A percentile compares a stretch with the other conserved stretches of the same genome.
phyloP scores from a whole-genome alignment of 1,139 yeast genomes.

The Nakaseomyces bracarensis region DNA sequence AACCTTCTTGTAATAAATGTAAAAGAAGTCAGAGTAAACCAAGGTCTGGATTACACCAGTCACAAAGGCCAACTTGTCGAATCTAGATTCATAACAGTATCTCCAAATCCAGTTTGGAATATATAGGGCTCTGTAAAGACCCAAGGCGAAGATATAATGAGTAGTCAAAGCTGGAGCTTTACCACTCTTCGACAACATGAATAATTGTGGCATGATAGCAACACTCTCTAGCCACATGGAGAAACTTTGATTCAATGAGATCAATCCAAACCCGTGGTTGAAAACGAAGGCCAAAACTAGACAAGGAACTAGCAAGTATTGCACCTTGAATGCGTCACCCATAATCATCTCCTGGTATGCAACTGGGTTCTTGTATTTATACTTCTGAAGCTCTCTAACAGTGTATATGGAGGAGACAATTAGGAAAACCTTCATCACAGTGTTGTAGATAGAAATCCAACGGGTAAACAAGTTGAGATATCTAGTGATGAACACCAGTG shows the following conservation, averaged over 20 bases:
- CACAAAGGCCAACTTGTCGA: constrained; percentile 62
- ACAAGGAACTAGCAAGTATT: constrained; percentile 62
- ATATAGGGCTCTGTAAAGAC: constrained; percentile 78
- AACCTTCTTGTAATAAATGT: constrained; percentile 77
- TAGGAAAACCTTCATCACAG: constrained; percentile 73
- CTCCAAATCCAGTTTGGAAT: constrained; percentile 94
- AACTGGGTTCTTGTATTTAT: constrained; percentile 41
- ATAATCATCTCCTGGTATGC: constrained; percentile 44
- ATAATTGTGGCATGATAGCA: constrained; percentile 87
- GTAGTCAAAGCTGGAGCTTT: constrained; percentile 80
- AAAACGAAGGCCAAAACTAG: constrained; percentile 53
- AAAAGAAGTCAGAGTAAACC: constrained; percentile 89
- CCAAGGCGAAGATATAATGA: constrained; percentile 90
- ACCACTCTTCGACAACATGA: constrained; percentile 82
- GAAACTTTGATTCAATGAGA: constrained; percentile 68
- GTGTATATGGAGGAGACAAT: constrained; percentile 69
- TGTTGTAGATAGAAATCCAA: constrained; percentile 63
- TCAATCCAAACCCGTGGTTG: constrained; percentile 52
- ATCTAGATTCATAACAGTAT: constrained; percentile 55
- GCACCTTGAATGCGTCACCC: constrained; percentile 72
- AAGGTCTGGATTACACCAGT: constrained; percentile 84
- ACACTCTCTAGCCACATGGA: constrained; percentile 83
- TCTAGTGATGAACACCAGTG: constrained; percentile 68
- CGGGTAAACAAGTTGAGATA: constrained; percentile 54
- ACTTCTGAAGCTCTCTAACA: constrained; percentile 54